Evolutionary conservation across 1,139 yeast genomes (phyloP).

Genomic region (Geotrichum macrosporum): DNA sequence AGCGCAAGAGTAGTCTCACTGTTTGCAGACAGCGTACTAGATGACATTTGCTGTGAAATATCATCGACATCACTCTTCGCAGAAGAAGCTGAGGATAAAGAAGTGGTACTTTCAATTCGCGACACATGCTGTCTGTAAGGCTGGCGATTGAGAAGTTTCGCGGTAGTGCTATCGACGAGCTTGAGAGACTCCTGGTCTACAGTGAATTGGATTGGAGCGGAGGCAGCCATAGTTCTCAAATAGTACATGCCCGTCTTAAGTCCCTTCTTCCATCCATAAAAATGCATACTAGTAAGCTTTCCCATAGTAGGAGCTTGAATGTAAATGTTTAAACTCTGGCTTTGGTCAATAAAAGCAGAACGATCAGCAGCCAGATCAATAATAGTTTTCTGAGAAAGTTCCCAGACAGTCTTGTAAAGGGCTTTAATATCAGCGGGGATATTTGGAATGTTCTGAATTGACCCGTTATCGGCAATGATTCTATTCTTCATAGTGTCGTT

Average conservation of each 20-base stretch:
- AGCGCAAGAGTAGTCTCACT: slow-evolving; percentile 24
- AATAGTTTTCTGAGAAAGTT: slow-evolving; percentile 78
- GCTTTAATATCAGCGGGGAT: slow-evolving; percentile 76
- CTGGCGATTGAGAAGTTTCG: slow-evolving; percentile 36
- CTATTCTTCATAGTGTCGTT: slow-evolving; percentile 72
- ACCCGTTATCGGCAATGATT: slow-evolving; percentile 76
- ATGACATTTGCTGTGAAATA: slow-evolving; percentile 16
- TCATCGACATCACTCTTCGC: slow-evolving; percentile 17
- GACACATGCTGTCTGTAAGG: slow-evolving; percentile 32
- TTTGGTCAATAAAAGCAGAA: slow-evolving; percentile 89
- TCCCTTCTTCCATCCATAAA: slow-evolving; percentile 96
- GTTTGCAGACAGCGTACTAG: slow-evolving; percentile 23
- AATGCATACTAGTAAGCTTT: slow-evolving; percentile 93
- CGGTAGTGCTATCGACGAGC: slow-evolving; percentile 33
- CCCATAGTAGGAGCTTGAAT: slow-evolving; percentile 86
- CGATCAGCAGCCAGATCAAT: slow-evolving; percentile 97
- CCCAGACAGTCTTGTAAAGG: slow-evolving; percentile 94
- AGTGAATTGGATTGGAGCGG: slow-evolving; percentile 90
- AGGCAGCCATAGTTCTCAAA: slow-evolving; percentile 90
- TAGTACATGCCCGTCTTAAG: slow-evolving; percentile 98
- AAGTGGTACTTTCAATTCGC: slow-evolving; percentile 17
- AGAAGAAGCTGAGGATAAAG: slow-evolving; percentile 21
- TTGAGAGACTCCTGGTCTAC: slow-evolving; percentile 57
- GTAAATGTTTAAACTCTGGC: slow-evolving; percentile 86
- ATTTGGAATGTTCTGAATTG: slow-evolving; percentile 70